phyloP scores from a whole-genome alignment of 805 yeast genomes.

The Lachancea dasiensis region DNA sequence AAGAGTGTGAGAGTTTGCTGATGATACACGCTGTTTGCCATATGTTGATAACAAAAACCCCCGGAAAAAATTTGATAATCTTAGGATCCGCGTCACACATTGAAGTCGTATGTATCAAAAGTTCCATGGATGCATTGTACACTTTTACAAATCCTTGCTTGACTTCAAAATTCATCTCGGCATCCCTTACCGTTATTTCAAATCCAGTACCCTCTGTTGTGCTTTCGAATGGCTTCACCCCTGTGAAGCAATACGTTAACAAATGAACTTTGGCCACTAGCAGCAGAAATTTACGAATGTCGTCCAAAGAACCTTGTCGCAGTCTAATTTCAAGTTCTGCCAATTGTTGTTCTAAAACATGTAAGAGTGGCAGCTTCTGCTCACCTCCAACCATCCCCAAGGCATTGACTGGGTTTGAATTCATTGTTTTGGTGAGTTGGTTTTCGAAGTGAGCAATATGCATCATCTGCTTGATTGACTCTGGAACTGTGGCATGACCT shows the following conservation, averaged over 20 bases:
- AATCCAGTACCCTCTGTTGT: conserved; percentile 7
- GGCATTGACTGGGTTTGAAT: conserved; percentile 61
- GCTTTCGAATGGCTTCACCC: conserved; percentile 22
- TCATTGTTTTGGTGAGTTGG: conserved; percentile 72
- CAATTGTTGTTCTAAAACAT: conserved; percentile 62
- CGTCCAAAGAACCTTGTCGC: conserved; percentile 50
- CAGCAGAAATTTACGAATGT: conserved; percentile 61
- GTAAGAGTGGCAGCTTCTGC: conserved; percentile 70
- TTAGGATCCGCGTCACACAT: conserved; percentile 54
- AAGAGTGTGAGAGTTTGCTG: conserved; percentile 71
- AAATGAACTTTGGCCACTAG: conserved; percentile 76
- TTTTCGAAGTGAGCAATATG: conserved; percentile 82
- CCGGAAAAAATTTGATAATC: conserved; percentile 75
- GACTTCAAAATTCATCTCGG: conserved; percentile 45
- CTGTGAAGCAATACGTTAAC: conserved; percentile 75
- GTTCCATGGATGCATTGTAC: conserved; percentile 71
- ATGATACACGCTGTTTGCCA: conserved; percentile 93
- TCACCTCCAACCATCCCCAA: conserved; percentile 58
- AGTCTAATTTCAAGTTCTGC: conserved; percentile 60
- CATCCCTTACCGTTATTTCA: conserved; percentile 14
- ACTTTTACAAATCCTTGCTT: conserved; percentile 69
- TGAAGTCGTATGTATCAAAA: conserved; percentile 59
- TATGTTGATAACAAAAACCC: conserved; percentile 69
- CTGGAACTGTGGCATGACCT: no score
- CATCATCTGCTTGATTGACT: conserved; percentile 65